Evolutionary conservation across 2,329 filamentous ascomycete genomes (phyloP).

Genomic region (Aspergillus quadricinctus): DNA sequence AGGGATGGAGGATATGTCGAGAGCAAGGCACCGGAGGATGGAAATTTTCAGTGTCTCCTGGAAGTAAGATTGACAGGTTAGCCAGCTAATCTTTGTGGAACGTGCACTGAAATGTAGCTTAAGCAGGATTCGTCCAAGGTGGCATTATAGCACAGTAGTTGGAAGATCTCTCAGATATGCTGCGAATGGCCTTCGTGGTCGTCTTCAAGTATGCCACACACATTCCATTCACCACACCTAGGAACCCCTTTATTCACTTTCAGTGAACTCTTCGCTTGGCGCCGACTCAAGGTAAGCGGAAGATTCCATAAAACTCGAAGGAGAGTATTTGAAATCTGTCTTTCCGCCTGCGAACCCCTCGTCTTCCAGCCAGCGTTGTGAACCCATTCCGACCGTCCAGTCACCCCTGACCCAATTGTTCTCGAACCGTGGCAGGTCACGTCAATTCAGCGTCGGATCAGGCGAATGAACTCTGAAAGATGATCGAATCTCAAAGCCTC

Average conservation of each 20-base stretch:
- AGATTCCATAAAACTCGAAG: slow-evolving; percentile 7
- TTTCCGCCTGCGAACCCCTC: not conserved
- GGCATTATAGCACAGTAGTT: slow-evolving; percentile 5
- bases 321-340: slow-evolving; percentile 1
- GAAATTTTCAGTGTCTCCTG: slow-evolving; percentile 17
- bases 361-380: not conserved
- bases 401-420: not conserved
- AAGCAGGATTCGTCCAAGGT: not conserved
- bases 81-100: slow-evolving; percentile 8
- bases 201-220: slow-evolving; percentile 14
- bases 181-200: slow-evolving; percentile 14
- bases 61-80: slow-evolving; percentile 10
- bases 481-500: not conserved
- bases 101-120: not conserved
- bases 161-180: slow-evolving; percentile 11
- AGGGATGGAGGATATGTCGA: slow-evolving; percentile 20
- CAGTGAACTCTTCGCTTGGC: slow-evolving; percentile 2
- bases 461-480: not conserved
- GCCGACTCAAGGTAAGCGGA: slow-evolving; percentile 1
- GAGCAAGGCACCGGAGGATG: slow-evolving; percentile 11
- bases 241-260: slow-evolving; percentile 11
- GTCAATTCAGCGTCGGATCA: not conserved
- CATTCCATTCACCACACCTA: slow-evolving; percentile 10
- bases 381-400: not conserved
- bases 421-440: not conserved